phyloP scores from a whole-genome alignment of 2,329 filamentous ascomycete species.

The Colletotrichum melonis region DNA sequence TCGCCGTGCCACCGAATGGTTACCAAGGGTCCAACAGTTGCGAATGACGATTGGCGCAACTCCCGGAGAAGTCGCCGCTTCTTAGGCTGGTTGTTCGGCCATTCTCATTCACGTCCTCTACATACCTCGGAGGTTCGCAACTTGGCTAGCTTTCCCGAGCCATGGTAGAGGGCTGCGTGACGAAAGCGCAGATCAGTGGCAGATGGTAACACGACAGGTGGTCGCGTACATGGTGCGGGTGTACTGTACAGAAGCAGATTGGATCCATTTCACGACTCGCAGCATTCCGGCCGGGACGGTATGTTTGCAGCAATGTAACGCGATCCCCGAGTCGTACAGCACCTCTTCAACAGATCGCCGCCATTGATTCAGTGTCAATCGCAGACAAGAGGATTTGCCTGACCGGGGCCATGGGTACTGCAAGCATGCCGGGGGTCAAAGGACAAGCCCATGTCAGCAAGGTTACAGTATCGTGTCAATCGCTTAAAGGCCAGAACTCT shows the following conservation, averaged over 20 bases:
- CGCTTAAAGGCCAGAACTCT: background rate
- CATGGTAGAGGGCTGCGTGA: background rate
- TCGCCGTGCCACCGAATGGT: background rate
- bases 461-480: conserved; percentile 4
- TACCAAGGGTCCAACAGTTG: background rate
- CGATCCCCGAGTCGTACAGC: conserved; percentile 25
- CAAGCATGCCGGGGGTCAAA: background rate
- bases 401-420: background rate
- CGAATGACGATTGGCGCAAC: background rate
- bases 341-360: background rate
- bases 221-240: background rate
- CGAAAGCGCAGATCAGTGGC: conserved; percentile 21
- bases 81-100: background rate
- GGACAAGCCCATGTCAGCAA: conserved; percentile 3
- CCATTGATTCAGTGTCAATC: background rate
- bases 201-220: conserved; percentile 3
- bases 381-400: conserved; percentile 1
- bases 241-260: background rate
- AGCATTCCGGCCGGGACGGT: conserved; percentile 5
- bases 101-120: background rate
- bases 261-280: conserved; percentile 18
- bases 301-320: conserved; percentile 23
- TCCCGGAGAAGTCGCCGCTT: background rate
- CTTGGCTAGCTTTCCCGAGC: background rate
- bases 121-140: background rate